Evolutionary conservation across 2,329 filamentous ascomycete species (phyloP), one percentile per base, ranked within the genome.

Genomic region (Talaromyces rugulosus): DNA sequence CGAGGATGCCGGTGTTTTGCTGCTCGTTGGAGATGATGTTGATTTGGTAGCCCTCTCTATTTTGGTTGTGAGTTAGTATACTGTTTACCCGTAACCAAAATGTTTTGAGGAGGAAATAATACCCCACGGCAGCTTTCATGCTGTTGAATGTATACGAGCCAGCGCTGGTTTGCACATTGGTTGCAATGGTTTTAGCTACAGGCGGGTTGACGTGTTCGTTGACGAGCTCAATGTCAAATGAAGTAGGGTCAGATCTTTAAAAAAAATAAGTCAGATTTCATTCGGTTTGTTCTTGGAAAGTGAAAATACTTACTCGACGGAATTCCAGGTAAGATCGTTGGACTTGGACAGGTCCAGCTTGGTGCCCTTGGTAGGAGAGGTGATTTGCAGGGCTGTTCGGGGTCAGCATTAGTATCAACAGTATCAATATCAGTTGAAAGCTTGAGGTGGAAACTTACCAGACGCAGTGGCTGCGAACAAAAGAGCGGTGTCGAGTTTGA

Each of bases 221-320:
- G 67, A 78, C 75, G n/a, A 81, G 69, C 50, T 75, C 68, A 65
- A 81, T 75, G 61, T 72, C 70, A 66, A 81, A 75, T 6, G 70
- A 70, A 3, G 68, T 57, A 0, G 78, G 75, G 60, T 81, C 79
- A 50, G 77, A 75, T 55, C 76, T 78, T 34, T n/a, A n/a, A n/a
- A n/a, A n/a, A n/a, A 33, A 54, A 28, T 2, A 23, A 30, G 16
- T 62, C n/a, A 53, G 27, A 40, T 59, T 42, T n/a, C 62, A 11
- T 59, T 11, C 11, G 18, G 14, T 16, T n/a, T 31, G 7, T 4
- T 18, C n/a, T 4, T 16, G 6, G 12, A 47, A n/a, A 52, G 6
- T 14, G n/a, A 5, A 23, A n/a, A 16, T 18, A 65, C 70, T 60
- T 61, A 77, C 75, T 64, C 62, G 34, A 79, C 76, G 5, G 70